Percentiles rank a stretch among this genome's conserved stretches.
phyloP scores from a whole-genome alignment of 2,329 filamentous ascomycete species.

The Botrytis porri region DNA sequence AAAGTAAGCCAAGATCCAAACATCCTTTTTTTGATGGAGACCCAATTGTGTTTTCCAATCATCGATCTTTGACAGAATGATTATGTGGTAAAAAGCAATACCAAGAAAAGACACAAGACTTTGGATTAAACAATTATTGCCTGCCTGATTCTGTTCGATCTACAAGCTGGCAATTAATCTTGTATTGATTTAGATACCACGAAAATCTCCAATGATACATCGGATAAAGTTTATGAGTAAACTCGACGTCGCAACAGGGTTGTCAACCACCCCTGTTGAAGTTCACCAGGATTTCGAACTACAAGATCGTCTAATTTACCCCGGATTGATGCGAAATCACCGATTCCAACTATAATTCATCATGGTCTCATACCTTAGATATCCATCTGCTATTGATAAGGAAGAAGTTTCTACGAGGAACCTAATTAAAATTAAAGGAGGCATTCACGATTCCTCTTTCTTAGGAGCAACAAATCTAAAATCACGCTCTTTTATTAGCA shows the following conservation, averaged over 20 bases:
- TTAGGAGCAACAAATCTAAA: background rate
- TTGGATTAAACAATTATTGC: background rate
- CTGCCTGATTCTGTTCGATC: background rate
- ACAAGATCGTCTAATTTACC: background rate
- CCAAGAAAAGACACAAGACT: background rate
- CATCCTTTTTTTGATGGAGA: background rate
- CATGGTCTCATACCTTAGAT: background rate
- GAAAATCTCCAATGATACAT: background rate
- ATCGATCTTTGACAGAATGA: background rate
- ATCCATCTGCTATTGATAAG: background rate
- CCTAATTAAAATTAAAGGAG: background rate
- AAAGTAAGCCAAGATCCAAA: background rate
- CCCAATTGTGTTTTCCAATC: background rate
- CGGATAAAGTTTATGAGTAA: background rate
- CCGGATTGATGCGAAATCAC: background rate
- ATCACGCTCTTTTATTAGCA: background rate
- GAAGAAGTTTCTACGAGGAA: background rate
- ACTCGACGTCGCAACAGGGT: background rate
- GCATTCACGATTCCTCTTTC: accelerated
- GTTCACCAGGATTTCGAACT: background rate
- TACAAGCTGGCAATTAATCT: background rate
- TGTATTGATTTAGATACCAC: background rate
- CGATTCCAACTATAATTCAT: background rate
- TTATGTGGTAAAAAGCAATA: background rate
- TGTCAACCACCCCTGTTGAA: background rate